Evolutionary conservation across 306 rosid genomes (phyloP).

Genomic region (Oemleria cerasiformis): DNA sequence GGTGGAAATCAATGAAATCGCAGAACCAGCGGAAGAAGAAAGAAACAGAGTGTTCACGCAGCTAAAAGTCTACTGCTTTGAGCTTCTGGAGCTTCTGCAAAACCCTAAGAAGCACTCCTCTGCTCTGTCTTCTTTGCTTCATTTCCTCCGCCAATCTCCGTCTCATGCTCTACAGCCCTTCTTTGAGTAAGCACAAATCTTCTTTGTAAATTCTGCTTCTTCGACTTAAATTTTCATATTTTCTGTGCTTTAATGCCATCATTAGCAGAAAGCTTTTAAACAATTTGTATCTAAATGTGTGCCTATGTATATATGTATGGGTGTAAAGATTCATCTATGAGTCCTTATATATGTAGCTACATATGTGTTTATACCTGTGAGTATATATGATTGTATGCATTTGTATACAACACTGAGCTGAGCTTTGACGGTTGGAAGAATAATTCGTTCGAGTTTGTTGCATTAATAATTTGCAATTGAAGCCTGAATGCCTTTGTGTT

Average conservation of each 20-base stretch:
- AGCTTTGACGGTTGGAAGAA: constrained; percentile 1
- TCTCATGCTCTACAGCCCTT: constrained; percentile 60
- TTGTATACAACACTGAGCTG: neutral
- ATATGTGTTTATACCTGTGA: neutral
- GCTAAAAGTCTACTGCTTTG: constrained; percentile 55
- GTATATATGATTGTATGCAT: neutral
- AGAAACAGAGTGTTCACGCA: constrained; percentile 44
- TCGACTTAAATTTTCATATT: neutral
- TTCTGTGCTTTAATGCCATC: neutral
- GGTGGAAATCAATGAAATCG: constrained; percentile 36
- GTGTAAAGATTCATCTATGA: too few relatives aligned
- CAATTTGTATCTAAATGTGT: neutral
- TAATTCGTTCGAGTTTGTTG: neutral
- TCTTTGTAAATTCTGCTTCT: neutral
- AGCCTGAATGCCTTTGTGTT: neutral
- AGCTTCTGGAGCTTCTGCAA: constrained; percentile 69
- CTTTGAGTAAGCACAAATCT: constrained; percentile 52
- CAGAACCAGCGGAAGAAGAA: constrained; percentile 9
- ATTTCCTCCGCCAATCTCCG: constrained; percentile 49
- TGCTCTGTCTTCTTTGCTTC: constrained; percentile 45
- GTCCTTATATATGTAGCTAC: neutral
- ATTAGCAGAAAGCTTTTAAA: neutral
- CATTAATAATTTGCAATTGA: neutral
- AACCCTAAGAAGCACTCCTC: constrained; percentile 55
- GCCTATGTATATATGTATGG: neutral